A percentile compares a stretch with the other conserved stretches of the same genome.
These are phyloP conservation scores for Botrytis deweyae DNA, from an alignment of 2,329 filamentous ascomycete species.

Conservation along the genomic window DNA sequence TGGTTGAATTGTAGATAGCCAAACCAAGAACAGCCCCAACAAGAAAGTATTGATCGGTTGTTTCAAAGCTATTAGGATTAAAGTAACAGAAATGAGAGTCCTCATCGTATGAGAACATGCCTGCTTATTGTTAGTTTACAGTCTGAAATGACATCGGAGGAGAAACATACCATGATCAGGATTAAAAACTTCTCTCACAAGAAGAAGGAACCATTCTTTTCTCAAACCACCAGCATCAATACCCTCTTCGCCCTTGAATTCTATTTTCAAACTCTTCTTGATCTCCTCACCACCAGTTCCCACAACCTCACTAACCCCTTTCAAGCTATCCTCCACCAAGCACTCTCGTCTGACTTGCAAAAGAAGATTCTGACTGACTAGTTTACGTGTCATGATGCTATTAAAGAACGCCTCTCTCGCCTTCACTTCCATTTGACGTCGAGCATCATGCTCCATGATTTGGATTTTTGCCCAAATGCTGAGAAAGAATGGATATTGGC, in stretches of 20 bases:
- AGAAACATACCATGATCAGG: slow-evolving; percentile 72
- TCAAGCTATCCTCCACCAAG: slow-evolving; percentile 83
- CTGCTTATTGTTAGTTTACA: slow-evolving; percentile 45
- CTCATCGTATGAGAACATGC: slow-evolving; percentile 90
- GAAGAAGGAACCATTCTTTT: slow-evolving; percentile 91
- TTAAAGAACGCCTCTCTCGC: slow-evolving; percentile 89
- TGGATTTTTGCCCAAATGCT: slow-evolving; percentile 92
- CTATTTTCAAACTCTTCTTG: slow-evolving; percentile 84
- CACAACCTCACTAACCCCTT: slow-evolving; percentile 79
- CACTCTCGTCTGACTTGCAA: slow-evolving; percentile 80
- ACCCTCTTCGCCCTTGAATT: slow-evolving; percentile 85
- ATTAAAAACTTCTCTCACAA: slow-evolving; percentile 87
- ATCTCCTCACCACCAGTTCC: slow-evolving; percentile 79
- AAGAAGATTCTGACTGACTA: slow-evolving; percentile 73
- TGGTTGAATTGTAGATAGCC: slow-evolving; percentile 93
- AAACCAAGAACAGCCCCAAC: slow-evolving; percentile 85
- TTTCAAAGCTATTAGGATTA: slow-evolving; percentile 86
- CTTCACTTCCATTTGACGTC: slow-evolving; percentile 84
- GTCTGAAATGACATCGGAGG: slow-evolving; percentile 5
- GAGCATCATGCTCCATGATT: slow-evolving; percentile 84
- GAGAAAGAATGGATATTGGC: slow-evolving; percentile 87
- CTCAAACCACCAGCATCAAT: slow-evolving; percentile 85
- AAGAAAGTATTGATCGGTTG: slow-evolving; percentile 86
- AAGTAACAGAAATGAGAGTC: slow-evolving; percentile 92
- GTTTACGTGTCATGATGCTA: slow-evolving; percentile 74